Conservation (phyloP, 2,329 filamentous ascomycete genomes). For the Aspergillus sp. region DNA sequence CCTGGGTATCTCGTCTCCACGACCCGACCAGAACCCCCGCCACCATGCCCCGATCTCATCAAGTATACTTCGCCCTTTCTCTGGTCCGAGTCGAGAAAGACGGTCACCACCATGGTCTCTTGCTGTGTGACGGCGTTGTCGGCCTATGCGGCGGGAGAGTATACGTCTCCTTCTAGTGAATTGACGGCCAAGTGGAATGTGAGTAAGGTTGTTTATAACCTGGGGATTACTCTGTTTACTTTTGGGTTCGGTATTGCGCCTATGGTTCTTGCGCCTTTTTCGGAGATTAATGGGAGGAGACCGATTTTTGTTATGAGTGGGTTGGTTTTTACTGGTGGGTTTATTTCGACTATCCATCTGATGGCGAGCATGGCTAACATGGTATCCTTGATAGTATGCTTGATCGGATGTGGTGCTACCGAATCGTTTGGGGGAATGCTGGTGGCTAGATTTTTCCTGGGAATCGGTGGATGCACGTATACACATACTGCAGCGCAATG, state of each 20-base stretch:
- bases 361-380: not conserved
- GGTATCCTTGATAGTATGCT: slow-evolving; percentile 42
- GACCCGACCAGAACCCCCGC: slow-evolving; percentile 30
- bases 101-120: slow-evolving; percentile 63
- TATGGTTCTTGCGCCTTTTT: slow-evolving; percentile 80
- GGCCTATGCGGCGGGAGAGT: slow-evolving; percentile 74
- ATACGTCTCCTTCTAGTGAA: slow-evolving; percentile 63
- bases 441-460: slow-evolving; percentile 66
- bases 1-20: slow-evolving; percentile 19
- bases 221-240: slow-evolving; percentile 77
- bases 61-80: slow-evolving; percentile 64
- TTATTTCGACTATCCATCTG: too few relatives aligned
- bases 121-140: slow-evolving; percentile 70
- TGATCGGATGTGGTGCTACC: slow-evolving; percentile 68
- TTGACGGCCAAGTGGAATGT: slow-evolving; percentile 63
- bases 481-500: too few relatives aligned
- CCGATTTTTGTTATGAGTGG: slow-evolving; percentile 74
- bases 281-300: slow-evolving; percentile 77
- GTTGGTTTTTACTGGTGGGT: slow-evolving; percentile 55
- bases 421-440: slow-evolving; percentile 67
- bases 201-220: slow-evolving; percentile 56
- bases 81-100: slow-evolving; percentile 66
- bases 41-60: slow-evolving; percentile 59
- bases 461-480: slow-evolving; percentile 63
- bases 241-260: slow-evolving; percentile 75